Evolutionary conservation across 805 yeast species (phyloP).

Genomic region (Saturnispora besseyi): DNA sequence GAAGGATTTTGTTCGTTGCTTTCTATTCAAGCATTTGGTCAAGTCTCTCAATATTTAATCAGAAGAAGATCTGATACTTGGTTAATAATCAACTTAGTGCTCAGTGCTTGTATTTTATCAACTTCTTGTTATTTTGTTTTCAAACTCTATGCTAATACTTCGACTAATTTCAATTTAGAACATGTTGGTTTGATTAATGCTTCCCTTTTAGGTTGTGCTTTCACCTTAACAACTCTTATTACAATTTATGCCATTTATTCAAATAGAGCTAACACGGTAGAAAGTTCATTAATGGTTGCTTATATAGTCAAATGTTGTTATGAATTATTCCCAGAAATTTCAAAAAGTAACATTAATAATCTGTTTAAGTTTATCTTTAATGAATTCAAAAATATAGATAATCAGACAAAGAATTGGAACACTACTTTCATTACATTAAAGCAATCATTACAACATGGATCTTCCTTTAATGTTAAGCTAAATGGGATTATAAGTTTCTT

Average conservation of each 20-base stretch:
- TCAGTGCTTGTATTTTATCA: conserved; percentile 68
- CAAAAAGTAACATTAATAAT: conserved; percentile 34
- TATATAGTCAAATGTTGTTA: conserved; percentile 90
- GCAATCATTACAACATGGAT: conserved; percentile 10
- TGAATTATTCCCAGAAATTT: conserved; percentile 83
- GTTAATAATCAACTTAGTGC: conserved; percentile 32
- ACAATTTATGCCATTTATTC: conserved; percentile 80
- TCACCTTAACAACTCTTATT: conserved; percentile 65
- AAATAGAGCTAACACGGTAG: conserved; percentile 82
- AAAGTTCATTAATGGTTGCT: conserved; percentile 75
- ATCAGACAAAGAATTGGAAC: conserved; percentile 21
- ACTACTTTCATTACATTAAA: neutral
- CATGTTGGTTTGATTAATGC: conserved; percentile 61
- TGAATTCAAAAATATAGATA: conserved; percentile 26
- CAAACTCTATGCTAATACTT: conserved; percentile 70
- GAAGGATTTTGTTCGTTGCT: conserved; percentile 92
- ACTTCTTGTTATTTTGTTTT: conserved; percentile 70
- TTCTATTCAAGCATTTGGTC: conserved; percentile 84
- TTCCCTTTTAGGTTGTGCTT: conserved; percentile 74
- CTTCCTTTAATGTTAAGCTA: conserved; percentile 14
- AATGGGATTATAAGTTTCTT: neutral
- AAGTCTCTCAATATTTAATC: neutral
- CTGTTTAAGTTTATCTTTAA: conserved; percentile 27
- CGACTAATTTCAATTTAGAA: conserved; percentile 24
- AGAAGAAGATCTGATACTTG: conserved; percentile 37